Conservation (phyloP, 1,284 basidiomycete species). For the Cutaneotrichosporon sp. region DNA sequence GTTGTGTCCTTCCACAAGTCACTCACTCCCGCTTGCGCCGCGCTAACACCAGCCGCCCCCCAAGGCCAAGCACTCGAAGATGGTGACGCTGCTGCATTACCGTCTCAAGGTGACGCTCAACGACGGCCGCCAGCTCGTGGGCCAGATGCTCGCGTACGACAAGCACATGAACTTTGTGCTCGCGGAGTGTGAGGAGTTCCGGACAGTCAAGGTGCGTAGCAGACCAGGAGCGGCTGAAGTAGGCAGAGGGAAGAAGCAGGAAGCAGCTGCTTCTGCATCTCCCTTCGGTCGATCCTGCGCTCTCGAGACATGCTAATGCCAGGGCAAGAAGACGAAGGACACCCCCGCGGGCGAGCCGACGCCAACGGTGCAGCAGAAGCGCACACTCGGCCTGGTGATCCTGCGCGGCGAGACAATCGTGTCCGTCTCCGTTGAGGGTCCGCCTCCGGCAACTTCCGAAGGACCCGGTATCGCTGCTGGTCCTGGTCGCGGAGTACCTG, state of each 20-base stretch:
- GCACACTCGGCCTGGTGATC: constrained; percentile 91
- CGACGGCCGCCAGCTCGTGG: constrained; percentile 91
- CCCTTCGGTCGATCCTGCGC: too few species aligned
- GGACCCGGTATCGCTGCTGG: constrained; percentile 58
- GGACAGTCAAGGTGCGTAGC: constrained; percentile 59
- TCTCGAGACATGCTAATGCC: too few species aligned
- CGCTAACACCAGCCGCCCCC: constrained; percentile 49
- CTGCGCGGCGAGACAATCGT: constrained; percentile 95
- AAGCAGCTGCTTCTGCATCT: too few species aligned
- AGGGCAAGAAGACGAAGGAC: constrained; percentile 49
- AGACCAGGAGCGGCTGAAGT: neutral
- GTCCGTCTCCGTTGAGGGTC: constrained; percentile 89
- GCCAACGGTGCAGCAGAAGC: constrained; percentile 90
- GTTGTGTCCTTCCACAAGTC: too few species aligned
- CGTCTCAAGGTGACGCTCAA: constrained; percentile 94
- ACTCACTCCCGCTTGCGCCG: too few species aligned
- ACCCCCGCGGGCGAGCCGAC: constrained; percentile 53
- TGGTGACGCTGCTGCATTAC: constrained; percentile 97
- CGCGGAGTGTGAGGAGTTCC: constrained; percentile 94
- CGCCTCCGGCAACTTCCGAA: constrained; percentile 91
- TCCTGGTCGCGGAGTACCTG: constrained; percentile 89
- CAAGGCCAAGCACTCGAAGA: constrained; percentile 95
- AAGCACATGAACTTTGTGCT: constrained; percentile 99
- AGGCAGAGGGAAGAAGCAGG: too few species aligned
- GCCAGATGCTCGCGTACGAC: constrained; percentile 99